Evolutionary conservation across 768 basidiomycete species (phyloP).

Genomic region (Lactarius akahatsu): DNA sequence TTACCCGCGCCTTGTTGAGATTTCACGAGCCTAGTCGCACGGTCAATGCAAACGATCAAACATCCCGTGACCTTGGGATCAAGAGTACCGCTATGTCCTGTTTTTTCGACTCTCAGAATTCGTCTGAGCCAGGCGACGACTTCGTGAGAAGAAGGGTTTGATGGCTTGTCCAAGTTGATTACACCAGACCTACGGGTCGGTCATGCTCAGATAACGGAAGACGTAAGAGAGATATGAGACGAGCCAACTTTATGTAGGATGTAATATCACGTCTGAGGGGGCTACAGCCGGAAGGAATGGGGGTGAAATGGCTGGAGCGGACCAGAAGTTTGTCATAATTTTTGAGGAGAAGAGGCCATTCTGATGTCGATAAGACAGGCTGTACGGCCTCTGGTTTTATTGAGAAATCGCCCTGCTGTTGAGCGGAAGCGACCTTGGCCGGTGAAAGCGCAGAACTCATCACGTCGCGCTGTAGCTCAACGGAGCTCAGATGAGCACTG

Average conservation of each 20-base stretch:
- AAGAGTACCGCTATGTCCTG: conserved; percentile 96
- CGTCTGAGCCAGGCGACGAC: conserved; percentile 98
- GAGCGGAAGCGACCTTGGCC: conserved; percentile 71
- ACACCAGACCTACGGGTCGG: conserved; percentile 77
- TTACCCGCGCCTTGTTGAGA: conserved; percentile 96
- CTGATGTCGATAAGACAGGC: conserved; percentile 87
- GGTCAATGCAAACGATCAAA: conserved; percentile 98
- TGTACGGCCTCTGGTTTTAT: conserved; percentile 76
- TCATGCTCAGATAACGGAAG: neutral
- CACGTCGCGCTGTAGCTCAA: conserved; percentile 1
- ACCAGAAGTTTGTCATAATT: conserved; percentile 97
- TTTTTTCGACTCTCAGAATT: conserved; percentile 97
- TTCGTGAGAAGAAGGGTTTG: conserved; percentile 98
- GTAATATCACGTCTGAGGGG: conserved; percentile 93
- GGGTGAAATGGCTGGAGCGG: conserved; percentile 96
- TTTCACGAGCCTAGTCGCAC: conserved; percentile 95
- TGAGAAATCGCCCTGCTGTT: conserved; percentile 70
- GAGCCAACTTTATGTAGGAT: conserved; percentile 80
- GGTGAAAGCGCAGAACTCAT: conserved; percentile 56
- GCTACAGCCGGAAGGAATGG: conserved; percentile 90
- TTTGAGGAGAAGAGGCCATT: conserved; percentile 98
- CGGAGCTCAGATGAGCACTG: neutral
- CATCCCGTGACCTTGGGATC: conserved; percentile 99
- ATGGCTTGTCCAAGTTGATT: conserved; percentile 99
- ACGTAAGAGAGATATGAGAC: neutral